Conservation (phyloP, 257 asterid genomes). For the Fraxinus cuspidata region DNA sequence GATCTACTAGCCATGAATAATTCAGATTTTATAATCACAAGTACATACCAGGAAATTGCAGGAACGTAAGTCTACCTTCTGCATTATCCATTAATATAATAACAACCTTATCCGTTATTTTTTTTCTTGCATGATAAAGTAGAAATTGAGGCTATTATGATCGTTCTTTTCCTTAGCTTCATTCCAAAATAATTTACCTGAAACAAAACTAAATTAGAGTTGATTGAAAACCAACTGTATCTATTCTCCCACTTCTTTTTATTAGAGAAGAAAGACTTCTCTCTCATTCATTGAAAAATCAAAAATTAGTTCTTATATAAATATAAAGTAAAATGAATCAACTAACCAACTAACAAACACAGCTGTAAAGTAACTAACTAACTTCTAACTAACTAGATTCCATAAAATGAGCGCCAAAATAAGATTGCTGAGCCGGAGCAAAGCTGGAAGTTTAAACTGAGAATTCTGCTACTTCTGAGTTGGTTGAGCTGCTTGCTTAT, state of each 20-base stretch:
- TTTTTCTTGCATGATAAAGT: neutral
- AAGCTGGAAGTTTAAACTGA: no score
- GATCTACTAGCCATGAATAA: slow-evolving; percentile 92
- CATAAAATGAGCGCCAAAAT: no score
- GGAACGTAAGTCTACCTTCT: slow-evolving; percentile 72
- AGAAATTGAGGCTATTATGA: neutral
- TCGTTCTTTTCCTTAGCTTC: neutral
- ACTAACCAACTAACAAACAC: no score
- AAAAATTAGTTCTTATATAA: no score
- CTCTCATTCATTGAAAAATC: no score
- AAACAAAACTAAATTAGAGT: neutral
- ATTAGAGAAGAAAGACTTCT: no score
- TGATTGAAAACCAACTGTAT: neutral
- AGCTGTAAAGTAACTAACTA: no score
- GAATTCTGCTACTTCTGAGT: no score
- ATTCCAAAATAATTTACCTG: neutral
- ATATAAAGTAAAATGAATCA: no score
- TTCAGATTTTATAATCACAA: slow-evolving; percentile 93
- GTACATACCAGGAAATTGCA: slow-evolving; percentile 98
- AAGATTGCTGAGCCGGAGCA: no score
- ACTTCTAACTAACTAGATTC: no score
- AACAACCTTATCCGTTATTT: slow-evolving; percentile 4
- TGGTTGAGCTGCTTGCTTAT: no score
- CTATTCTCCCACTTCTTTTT: neutral
- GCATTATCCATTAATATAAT: neutral